Evolutionary conservation across 305 asterid genomes (phyloP).

Genomic region (Fraxinus floribunda): DNA sequence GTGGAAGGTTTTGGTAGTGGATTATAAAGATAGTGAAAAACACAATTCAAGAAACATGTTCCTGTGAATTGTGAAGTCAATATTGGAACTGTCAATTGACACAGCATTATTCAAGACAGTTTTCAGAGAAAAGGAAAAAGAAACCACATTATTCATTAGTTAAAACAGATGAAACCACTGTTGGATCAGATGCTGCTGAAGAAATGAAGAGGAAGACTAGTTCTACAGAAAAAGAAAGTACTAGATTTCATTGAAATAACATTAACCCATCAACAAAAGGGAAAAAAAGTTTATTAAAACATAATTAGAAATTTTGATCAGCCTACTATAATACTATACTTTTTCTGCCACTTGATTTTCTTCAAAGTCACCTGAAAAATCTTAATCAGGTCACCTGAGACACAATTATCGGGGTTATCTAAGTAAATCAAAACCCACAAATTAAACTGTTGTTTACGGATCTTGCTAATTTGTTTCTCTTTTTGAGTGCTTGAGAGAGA

Average conservation of each 20-base stretch:
- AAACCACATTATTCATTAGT: background rate
- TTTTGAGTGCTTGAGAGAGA: background rate
- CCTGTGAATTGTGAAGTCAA: slow-evolving; percentile 58
- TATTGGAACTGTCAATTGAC: slow-evolving; percentile 17
- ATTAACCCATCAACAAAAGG: background rate
- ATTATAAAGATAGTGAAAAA: slow-evolving; percentile 31
- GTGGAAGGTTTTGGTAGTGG: slow-evolving; percentile 37
- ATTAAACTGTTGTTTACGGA: background rate
- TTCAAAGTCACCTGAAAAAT: background rate
- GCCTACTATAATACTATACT: background rate
- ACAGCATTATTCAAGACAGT: background rate
- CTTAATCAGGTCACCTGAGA: background rate
- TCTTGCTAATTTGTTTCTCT: background rate
- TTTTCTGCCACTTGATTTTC: background rate
- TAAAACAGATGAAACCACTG: background rate
- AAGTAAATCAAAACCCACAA: slow-evolving; percentile 7
- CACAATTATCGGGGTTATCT: background rate
- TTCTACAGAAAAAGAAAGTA: background rate
- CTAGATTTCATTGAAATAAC: background rate
- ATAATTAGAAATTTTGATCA: no score
- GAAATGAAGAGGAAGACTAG: background rate
- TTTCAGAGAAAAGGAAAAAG: background rate
- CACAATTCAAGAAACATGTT: slow-evolving; percentile 39
- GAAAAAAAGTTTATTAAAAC: no score
- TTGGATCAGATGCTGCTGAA: background rate